These are phyloP conservation scores for Viridothelium virens DNA, from an alignment of 495 filamentous ascomycete species.

Conservation along the genomic window DNA sequence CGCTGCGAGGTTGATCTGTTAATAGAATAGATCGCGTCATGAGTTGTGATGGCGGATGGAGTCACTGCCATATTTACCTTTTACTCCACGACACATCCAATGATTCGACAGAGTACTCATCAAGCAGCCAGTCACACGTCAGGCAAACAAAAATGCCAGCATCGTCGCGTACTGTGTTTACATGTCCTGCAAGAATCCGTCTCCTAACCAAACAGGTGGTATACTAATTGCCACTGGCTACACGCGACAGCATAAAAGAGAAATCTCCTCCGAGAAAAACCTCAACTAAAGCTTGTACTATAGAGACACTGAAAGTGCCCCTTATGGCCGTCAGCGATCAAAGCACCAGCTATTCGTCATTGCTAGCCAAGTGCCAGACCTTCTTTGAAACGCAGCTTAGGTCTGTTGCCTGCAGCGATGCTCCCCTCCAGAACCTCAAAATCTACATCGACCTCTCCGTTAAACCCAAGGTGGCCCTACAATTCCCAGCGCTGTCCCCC, in stretches of 20 bases:
- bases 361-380: background rate
- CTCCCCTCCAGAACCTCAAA: background rate
- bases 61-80: background rate
- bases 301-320: no score
- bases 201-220: no score
- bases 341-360: background rate
- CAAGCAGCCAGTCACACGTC: background rate
- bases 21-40: background rate
- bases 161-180: no score
- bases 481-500: background rate
- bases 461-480: background rate
- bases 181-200: no score
- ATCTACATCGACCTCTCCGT: background rate
- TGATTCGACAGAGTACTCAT: background rate
- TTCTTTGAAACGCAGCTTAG: background rate
- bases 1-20: background rate
- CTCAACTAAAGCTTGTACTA: no score
- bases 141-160: no score
- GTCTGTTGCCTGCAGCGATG: background rate
- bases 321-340: background rate
- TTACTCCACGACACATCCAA: background rate
- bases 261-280: no score
- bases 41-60: background rate
- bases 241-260: no score
- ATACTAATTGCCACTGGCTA: no score